Evolutionary conservation across 148 eudicot species (phyloP).

Genomic region (Euryodendron excelsum): DNA sequence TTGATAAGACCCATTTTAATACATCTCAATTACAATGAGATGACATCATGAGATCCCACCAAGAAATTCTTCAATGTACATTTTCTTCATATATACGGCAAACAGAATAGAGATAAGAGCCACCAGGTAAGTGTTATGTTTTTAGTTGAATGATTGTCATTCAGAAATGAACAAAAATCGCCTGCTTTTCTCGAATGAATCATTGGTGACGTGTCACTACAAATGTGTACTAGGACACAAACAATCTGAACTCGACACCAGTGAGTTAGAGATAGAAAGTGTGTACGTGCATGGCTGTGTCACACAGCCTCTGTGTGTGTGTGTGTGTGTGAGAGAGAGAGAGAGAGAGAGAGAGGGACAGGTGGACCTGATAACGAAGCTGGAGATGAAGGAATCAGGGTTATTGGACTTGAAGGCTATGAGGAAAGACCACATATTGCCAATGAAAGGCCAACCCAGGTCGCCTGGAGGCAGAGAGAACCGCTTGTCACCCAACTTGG

Average conservation of each 20-base stretch:
- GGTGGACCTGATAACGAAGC: conserved; percentile 45
- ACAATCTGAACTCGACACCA: too few species aligned
- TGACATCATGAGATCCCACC: neutral
- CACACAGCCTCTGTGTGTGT: too few species aligned
- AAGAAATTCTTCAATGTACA: neutral
- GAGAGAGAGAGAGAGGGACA: conserved; percentile 16
- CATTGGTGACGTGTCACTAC: neutral
- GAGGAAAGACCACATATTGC: conserved; percentile 87
- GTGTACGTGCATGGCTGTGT: too few species aligned
- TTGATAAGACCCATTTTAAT: neutral
- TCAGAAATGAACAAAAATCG: conserved; percentile 25
- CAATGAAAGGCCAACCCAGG: conserved; percentile 77
- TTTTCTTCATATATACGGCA: neutral
- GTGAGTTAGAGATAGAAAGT: too few species aligned
- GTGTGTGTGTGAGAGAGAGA: neutral
- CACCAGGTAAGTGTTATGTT: neutral
- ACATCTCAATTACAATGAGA: neutral
- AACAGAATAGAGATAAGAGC: neutral
- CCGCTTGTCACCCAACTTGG: conserved; percentile 46
- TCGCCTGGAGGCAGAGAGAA: conserved; percentile 73
- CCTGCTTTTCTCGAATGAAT: conserved; percentile 15
- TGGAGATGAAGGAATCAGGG: conserved; percentile 75
- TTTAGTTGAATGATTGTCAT: too few species aligned
- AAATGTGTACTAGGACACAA: too few species aligned
- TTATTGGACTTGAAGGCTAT: conserved; percentile 70